These are phyloP conservation scores for Trifolium fragiferum DNA, from an alignment of 306 rosid species.

Conservation along the genomic window DNA sequence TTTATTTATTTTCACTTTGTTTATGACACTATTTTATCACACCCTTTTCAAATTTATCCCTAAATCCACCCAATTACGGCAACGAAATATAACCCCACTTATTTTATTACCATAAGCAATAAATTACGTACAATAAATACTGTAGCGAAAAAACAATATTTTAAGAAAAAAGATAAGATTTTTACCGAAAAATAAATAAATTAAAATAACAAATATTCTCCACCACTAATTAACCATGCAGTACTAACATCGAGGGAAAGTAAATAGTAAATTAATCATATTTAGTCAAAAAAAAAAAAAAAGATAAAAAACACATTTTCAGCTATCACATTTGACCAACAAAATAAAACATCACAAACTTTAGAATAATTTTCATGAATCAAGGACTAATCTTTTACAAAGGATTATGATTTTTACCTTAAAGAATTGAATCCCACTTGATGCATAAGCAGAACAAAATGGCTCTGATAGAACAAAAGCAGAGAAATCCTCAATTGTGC, in stretches of 20 bases:
- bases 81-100: background rate
- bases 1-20: background rate
- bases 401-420: conserved; percentile 46
- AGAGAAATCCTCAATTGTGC: conserved; percentile 55
- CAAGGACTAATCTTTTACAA: background rate
- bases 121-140: background rate
- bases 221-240: background rate
- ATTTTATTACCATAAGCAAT: background rate
- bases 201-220: background rate
- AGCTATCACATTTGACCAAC: background rate
- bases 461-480: conserved; percentile 59
- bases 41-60: background rate
- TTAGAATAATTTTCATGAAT: background rate
- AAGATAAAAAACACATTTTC: background rate
- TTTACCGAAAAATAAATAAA: background rate
- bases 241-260: background rate
- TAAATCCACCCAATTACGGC: background rate
- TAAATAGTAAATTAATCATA: background rate
- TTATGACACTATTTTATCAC: background rate
- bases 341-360: background rate
- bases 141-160: conserved; percentile 1
- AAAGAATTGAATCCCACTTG: conserved; percentile 52
- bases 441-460: conserved; percentile 42
- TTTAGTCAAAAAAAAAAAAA: background rate
- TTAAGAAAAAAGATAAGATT: background rate